phyloP scores from a whole-genome alignment of 169 alveolate genomes.

The Haemoproteus tartakovskyi region DNA sequence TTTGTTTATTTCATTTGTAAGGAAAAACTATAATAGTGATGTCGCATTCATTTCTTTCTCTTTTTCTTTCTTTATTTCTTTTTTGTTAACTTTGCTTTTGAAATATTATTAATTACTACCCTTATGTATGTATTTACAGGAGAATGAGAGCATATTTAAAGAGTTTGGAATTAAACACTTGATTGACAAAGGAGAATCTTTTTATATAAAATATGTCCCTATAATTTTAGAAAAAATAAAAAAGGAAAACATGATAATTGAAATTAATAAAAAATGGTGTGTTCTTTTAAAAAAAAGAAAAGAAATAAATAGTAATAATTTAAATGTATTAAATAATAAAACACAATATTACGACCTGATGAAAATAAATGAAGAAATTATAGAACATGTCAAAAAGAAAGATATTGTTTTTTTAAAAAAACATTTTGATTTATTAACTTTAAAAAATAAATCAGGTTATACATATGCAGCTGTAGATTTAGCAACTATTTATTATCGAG shows the following conservation, averaged over 20 bases:
- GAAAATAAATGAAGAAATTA: neutral
- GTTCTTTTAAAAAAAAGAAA: constrained; percentile 17
- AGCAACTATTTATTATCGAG: constrained; percentile 72
- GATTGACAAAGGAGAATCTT: constrained; percentile 45
- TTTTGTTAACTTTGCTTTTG: neutral
- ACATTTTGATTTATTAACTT: constrained; percentile 15
- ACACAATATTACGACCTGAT: constrained; percentile 24
- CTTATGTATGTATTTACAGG: constrained; percentile 5
- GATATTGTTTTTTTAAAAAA: constrained; percentile 19
- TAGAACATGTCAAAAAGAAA: neutral
- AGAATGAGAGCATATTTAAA: constrained; percentile 11
- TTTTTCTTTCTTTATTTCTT: neutral
- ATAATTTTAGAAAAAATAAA: constrained; percentile 16
- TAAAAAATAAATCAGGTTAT: constrained; percentile 68
- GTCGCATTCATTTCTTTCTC: neutral
- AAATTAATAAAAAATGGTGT: constrained; percentile 13
- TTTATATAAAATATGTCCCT: constrained; percentile 35
- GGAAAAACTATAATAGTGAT: neutral
- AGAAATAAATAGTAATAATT: neutral
- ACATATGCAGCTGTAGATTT: constrained; percentile 77
- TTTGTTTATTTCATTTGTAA: neutral
- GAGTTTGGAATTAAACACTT: constrained; percentile 2
- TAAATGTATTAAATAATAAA: constrained; percentile 2
- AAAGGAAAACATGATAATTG: constrained; percentile 19
- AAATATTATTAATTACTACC: too few relatives aligned